These are phyloP conservation scores for Colletotrichum aenigma DNA, from an alignment of 2,329 filamentous ascomycete genomes.

Conservation along the genomic window DNA sequence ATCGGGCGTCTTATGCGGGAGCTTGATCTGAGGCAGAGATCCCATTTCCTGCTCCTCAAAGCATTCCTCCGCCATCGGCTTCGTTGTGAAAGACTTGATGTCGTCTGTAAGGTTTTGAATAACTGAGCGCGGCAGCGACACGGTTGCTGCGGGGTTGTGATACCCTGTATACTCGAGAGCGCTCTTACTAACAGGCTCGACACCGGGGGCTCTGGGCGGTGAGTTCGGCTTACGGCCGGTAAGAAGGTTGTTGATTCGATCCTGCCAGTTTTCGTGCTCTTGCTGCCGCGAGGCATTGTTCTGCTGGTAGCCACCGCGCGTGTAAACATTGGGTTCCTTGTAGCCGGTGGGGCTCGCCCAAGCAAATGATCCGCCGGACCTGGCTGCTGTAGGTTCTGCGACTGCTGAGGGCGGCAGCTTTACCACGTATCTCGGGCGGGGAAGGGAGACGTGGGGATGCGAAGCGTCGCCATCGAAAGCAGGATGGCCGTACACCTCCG, in stretches of 20 bases:
- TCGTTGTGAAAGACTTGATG: constrained; percentile 53
- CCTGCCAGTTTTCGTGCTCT: constrained; percentile 69
- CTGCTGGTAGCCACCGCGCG: not conserved
- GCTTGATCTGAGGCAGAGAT: constrained; percentile 71
- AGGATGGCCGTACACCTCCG: constrained; percentile 72
- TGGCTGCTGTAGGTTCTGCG: constrained; percentile 35
- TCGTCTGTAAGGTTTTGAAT: not conserved
- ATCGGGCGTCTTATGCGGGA: constrained; percentile 68
- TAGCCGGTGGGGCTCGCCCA: constrained; percentile 39
- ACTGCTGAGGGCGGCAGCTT: constrained; percentile 71
- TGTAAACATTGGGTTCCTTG: constrained; percentile 29
- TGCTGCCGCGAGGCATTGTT: constrained; percentile 25
- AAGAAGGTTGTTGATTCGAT: constrained; percentile 81
- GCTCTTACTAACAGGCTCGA: constrained; percentile 71
- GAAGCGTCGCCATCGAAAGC: constrained; percentile 70
- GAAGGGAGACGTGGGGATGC: constrained; percentile 73
- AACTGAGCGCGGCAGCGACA: constrained; percentile 63
- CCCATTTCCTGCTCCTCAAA: constrained; percentile 84
- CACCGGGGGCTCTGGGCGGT: constrained; percentile 61
- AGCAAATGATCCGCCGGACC: constrained; percentile 29
- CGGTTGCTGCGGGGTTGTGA: constrained; percentile 61
- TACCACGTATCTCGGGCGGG: constrained; percentile 75
- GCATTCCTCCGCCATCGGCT: constrained; percentile 77
- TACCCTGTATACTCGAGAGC: constrained; percentile 61
- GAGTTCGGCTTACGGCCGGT: constrained; percentile 66